These are phyloP conservation scores for Phoma herbarum DNA, from an alignment of 2,329 filamentous ascomycete genomes.

Conservation along the genomic window DNA sequence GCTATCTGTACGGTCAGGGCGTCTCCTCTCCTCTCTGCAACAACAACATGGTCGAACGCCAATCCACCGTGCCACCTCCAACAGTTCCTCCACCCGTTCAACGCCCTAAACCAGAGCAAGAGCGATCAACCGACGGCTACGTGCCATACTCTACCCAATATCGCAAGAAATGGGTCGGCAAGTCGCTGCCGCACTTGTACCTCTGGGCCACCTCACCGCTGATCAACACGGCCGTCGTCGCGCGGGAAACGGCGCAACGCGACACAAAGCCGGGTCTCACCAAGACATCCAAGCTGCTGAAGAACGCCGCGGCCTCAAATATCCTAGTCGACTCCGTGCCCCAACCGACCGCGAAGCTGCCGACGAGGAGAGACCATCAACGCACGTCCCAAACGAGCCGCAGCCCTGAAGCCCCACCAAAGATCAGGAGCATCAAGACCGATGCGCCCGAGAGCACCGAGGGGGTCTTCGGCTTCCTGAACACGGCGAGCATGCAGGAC, in stretches of 20 bases:
- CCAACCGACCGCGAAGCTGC: no score
- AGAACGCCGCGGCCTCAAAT: no score
- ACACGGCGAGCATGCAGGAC: background rate
- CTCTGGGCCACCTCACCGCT: background rate
- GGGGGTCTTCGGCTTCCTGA: background rate
- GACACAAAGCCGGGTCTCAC: no score
- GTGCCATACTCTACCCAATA: background rate
- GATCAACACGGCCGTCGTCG: background rate
- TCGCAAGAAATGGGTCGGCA: background rate
- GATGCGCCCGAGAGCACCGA: background rate
- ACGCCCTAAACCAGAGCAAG: no score
- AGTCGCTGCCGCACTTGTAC: slow-evolving; percentile 1
- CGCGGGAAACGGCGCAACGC: background rate
- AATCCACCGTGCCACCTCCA: background rate
- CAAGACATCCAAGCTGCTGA: no score
- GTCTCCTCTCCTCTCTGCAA: background rate
- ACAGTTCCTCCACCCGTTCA: no score
- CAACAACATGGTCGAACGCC: background rate
- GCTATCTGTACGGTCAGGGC: background rate
- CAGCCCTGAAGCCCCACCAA: background rate
- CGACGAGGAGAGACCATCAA: no score
- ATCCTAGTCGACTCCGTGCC: no score
- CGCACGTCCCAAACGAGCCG: no score
- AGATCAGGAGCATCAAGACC: background rate
- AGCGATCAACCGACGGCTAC: no score